Conservation (phyloP, 371 early-diverging fungal genomes). For the Sanchytrium tribonematis region DNA sequence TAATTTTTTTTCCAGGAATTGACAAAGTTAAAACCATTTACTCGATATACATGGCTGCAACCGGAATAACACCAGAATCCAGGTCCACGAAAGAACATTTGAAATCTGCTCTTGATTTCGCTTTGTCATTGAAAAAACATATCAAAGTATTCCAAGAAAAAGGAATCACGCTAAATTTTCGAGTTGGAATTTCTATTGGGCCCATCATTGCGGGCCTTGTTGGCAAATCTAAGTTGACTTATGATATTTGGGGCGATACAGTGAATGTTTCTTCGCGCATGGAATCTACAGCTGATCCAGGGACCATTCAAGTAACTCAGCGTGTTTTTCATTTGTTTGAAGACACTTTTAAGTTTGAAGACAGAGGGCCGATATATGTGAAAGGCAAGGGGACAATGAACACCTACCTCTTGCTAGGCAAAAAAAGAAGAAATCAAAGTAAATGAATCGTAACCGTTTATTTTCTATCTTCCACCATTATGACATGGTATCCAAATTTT, state of each 20-base stretch:
- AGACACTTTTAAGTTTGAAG: background rate
- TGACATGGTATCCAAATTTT: too few species aligned
- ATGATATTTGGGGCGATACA: constrained; percentile 10
- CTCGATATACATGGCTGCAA: background rate
- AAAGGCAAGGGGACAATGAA: constrained; percentile 4
- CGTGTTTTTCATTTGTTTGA: background rate
- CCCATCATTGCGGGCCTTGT: constrained; percentile 13
- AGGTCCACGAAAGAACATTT: constrained; percentile 2
- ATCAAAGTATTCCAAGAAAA: constrained; percentile 8
- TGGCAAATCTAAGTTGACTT: constrained; percentile 11
- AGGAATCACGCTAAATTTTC: constrained; percentile 6
- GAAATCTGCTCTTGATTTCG: constrained; percentile 11
- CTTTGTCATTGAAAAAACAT: constrained; percentile 6
- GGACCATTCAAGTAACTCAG: constrained; percentile 2
- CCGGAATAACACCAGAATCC: constrained; percentile 4
- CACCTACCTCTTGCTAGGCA: constrained; percentile 1
- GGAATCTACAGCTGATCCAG: constrained; percentile 1
- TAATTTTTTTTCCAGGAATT: constrained; percentile 6
- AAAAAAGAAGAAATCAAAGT: constrained; percentile 2
- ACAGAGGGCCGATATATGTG: constrained; percentile 2
- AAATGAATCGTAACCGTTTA: too few species aligned
- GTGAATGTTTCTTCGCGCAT: constrained; percentile 2
- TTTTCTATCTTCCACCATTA: too few species aligned
- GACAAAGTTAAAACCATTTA: constrained; percentile 15
- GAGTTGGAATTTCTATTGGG: constrained; percentile 10